Evolutionary conservation across 2,329 filamentous ascomycete species (phyloP), one percentile per base, ranked within the genome.

Genomic region (Fusarium sp.): DNA sequence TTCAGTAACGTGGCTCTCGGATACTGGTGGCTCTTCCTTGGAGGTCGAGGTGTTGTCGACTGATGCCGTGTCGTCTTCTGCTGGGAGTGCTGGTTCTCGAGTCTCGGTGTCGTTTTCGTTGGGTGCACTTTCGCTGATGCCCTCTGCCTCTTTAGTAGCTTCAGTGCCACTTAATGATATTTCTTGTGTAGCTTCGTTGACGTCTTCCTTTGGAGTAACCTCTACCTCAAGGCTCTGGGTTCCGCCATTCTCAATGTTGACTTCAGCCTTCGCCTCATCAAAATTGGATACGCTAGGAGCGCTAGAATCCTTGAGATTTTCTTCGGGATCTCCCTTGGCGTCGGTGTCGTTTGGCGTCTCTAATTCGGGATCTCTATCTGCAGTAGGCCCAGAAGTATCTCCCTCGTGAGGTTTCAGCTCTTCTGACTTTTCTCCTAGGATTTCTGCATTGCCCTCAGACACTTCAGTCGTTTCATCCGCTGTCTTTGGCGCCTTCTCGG

Each of bases 181-280:
- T 11, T 55, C 59, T 41, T 69, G 52, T 44, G 49, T 56, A 11
- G 33, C 19, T 58, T 69, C 42, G 18, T 60, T 41, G 23, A n/a
- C 33, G 38, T 49, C 23, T 27, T 74, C 63, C 15, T 66, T 58
- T 10, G 23, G 23, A 60, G 39, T 39, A 33, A 25, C 29, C 48
- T 71, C 61, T 29, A 10, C 27, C 27, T 61, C 60, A 12, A 51
- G 31, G n/a, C 46, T 60, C 27, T 55, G 18, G 23, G 15, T 41
- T 31, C 72, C 49, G 21, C 23, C 55, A 8, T 61, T 49, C 25
- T 73, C 57, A 29, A 31, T 62, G 10, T 68, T 59, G 29, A 29
- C 64, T 38, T 63, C 51, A 25, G 45, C 44, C 21, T 70, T 71
- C 27, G 51, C 37, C 58, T 68, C 63, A 23, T 62, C 63, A 21